Percentiles rank a stretch among this genome's conserved stretches.
Conservation (phyloP, 495 filamentous ascomycete genomes). For the Aspergillus egyptiacus region DNA sequence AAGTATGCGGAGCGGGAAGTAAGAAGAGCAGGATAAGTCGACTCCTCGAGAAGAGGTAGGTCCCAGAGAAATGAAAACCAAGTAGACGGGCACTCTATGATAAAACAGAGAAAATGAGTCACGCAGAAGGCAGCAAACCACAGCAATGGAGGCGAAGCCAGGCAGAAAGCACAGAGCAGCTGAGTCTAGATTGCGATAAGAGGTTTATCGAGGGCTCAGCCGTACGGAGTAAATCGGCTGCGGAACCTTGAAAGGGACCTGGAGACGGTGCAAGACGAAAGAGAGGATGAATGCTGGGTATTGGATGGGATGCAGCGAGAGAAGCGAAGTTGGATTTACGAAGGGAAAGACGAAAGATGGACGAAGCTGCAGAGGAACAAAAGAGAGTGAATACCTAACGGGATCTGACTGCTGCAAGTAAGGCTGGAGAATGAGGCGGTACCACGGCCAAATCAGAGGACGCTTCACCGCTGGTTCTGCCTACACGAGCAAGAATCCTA, state of each 20-base stretch:
- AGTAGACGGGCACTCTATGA: not conserved
- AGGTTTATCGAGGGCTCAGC: constrained; percentile 21
- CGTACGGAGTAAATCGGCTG: constrained; percentile 10
- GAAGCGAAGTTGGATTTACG: constrained; percentile 4
- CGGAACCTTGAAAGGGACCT: constrained; percentile 4
- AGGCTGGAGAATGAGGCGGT: constrained; percentile 20
- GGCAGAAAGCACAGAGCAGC: constrained; percentile 6
- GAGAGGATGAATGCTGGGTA: not conserved
- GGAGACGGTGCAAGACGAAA: constrained; percentile 1
- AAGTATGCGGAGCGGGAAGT: constrained; percentile 2
- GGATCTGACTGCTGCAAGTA: constrained; percentile 1
- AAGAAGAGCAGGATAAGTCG: not conserved
- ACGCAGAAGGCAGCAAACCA: constrained; percentile 2
- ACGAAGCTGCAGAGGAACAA: constrained; percentile 6
- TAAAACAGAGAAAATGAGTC: not conserved
- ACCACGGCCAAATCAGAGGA: constrained; percentile 23
- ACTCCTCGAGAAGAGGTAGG: not conserved
- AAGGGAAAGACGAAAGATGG: constrained; percentile 8
- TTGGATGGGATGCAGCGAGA: constrained; percentile 7
- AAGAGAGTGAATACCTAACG: not conserved
- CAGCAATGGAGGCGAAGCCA: constrained; percentile 6
- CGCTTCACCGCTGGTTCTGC: constrained; percentile 20
- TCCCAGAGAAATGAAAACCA: not conserved
- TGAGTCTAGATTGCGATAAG: constrained; percentile 23
- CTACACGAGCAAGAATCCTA: not conserved